Base-by-base conservation (phyloP, 2,329 filamentous ascomycete species). In the Ascochyta fabae region DNA sequence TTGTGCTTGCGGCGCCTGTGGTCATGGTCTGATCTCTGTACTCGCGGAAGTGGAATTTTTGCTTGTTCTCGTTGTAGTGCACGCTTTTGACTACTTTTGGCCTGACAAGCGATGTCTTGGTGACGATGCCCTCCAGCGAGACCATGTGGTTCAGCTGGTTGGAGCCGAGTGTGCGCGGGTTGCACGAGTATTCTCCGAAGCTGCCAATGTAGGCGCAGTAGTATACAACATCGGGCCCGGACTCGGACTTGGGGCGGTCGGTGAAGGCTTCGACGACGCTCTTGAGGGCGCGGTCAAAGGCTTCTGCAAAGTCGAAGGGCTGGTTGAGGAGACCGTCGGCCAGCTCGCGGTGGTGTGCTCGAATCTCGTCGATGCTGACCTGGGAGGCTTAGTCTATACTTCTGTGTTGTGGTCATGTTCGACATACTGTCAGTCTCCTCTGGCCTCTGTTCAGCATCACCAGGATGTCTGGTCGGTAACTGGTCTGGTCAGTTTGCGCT, bases 51-150 rank as follows among this genome's bases (percentile, higher is more conserved):
- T 94, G 87, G 66, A 98, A 99, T 36, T 89, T 90, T 61, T 91
- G 85, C 75, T 91, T 92, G 62, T 80, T 86, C 78, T 97, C 93
- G 69, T 92, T 96, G 79, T 93, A 98, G 76, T 99, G 95, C 48
- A 99, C 93, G 77, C 95, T 98, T 80, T 96, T 96, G 59, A 98
- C 88, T n/a, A 99, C 87, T 78, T 99, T 99, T 10, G 95, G 95
- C 53, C 96, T 86, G 60, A 99, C 96, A 19, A 99, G 83, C 23
- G 93, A 97, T 78, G 92, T 96, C 75, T 95, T 90, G 33, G 95
- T 99, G 38, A 99, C 95, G 68, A 99, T 99, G 42, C 95, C 95
- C 78, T 99, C 95, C 47, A 99, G 84, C 3, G 93, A 96, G 13
- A 99, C 91, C 93, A 99, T 97, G 71, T 91, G 88, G 77, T 99